These are phyloP conservation scores for Termitomyces sp. DNA, from an alignment of 768 basidiomycete species.

Conservation along the genomic window DNA sequence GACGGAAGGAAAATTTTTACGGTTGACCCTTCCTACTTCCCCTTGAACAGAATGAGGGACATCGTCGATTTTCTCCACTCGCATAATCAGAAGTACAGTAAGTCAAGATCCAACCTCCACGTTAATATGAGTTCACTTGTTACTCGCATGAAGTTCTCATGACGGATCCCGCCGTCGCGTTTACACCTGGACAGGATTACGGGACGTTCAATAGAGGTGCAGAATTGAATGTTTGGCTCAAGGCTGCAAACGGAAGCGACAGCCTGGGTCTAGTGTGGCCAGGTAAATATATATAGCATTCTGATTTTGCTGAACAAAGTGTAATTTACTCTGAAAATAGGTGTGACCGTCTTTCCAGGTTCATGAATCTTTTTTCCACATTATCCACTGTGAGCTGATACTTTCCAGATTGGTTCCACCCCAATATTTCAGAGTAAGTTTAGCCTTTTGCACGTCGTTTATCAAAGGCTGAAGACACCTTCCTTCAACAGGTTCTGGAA, in stretches of 20 bases:
- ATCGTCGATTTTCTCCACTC: slow-evolving; percentile 56
- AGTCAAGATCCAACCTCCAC: slow-evolving; percentile 6
- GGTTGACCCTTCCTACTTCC: slow-evolving; percentile 63
- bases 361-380: slow-evolving; percentile 4
- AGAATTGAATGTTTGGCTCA: slow-evolving; percentile 51
- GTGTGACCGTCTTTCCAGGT: slow-evolving; percentile 56
- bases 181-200: slow-evolving; percentile 41
- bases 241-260: slow-evolving; percentile 52
- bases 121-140: not conserved
- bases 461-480: not conserved
- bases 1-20: slow-evolving; percentile 62
- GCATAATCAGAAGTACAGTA: slow-evolving; percentile 55
- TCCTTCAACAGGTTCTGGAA: slow-evolving; percentile 47
- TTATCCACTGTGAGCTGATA: not conserved
- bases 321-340: slow-evolving; percentile 15
- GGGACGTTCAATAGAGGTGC: slow-evolving; percentile 51
- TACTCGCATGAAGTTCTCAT: slow-evolving; percentile 43
- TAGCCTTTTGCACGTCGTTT: not conserved
- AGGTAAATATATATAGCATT: slow-evolving; percentile 24
- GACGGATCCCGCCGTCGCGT: slow-evolving; percentile 69
- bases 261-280: slow-evolving; percentile 62
- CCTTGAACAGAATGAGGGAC: slow-evolving; percentile 54
- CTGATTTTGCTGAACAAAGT: slow-evolving; percentile 5
- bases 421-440: slow-evolving; percentile 40
- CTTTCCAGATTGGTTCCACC: slow-evolving; percentile 54